Evolutionary conservation across 1,139 yeast species (phyloP), one percentile per base, ranked within the genome.

Genomic region (Pichia sp.): DNA sequence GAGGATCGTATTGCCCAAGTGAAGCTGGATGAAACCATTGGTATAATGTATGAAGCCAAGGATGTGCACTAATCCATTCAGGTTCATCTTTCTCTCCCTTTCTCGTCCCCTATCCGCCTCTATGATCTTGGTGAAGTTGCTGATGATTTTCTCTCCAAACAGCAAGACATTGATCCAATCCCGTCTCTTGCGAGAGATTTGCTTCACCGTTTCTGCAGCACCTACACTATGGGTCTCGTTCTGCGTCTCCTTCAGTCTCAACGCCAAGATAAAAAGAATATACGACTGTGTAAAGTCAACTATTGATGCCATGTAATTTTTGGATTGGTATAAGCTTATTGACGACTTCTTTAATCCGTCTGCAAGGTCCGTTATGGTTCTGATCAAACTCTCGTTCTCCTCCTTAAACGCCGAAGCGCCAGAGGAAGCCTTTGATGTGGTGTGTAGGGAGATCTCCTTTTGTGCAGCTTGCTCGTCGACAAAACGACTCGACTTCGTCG

Each of bases 131-230:
- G 26, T 48, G 30, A 59, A 58, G 45, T 59, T 60, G 10, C 52
- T 52, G 29, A 56, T 54, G 4, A 60, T 59, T 13, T 54, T 54
- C 8, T 43, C 48, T 0, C 59, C 57, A 45, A 54, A 56, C 7
- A 38, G 10, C 7, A 54, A 49, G 19, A 52, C 45, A 13, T 36
- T 45, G 4, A 29, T 54, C 65, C 66, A 63, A 43, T 61, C 62
- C 42, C 54, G 60, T 34, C 60, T 60, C 47, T 54, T 59, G 5
- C 49, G 45, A 5, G 46, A 30, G 10, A 50, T 3, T 29, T 26
- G 47, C 10, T 49, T 45, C 8, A 29, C 34, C 3, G 15, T 6
- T n/a, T 32, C 31, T 7, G 26, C 13, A 11, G 44, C 30, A 3
- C 45, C 42, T 10, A 5, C 8, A 47, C 34, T 42, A 36, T 45